phyloP scores from a whole-genome alignment of 352 stramenopile species.

The Phytophthora ohioensis region DNA sequence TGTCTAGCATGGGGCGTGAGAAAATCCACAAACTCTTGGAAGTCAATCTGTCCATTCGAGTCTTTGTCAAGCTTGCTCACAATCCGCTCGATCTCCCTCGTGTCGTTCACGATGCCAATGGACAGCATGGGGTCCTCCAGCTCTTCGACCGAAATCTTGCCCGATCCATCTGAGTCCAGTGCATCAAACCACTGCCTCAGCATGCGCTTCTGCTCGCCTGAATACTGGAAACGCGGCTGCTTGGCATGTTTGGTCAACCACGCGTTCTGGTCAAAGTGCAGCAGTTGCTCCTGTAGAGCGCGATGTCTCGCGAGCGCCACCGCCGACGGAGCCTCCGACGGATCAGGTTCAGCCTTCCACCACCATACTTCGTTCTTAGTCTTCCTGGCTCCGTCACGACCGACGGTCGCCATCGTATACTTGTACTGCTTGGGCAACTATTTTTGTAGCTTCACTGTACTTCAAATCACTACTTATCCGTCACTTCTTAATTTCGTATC shows the following conservation, averaged over 20 bases:
- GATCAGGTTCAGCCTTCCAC: constrained; percentile 49
- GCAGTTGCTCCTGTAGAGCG: constrained; percentile 57
- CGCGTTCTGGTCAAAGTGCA: constrained; percentile 67
- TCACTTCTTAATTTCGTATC: constrained; percentile 6
- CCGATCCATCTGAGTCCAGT: constrained; percentile 69
- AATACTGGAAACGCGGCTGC: constrained; percentile 69
- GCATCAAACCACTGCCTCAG: constrained; percentile 82
- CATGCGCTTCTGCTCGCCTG: constrained; percentile 76
- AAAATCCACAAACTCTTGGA: constrained; percentile 82
- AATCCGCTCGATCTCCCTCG: constrained; percentile 67
- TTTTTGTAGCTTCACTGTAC: constrained; percentile 25
- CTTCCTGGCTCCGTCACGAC: constrained; percentile 8
- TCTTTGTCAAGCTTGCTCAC: constrained; percentile 74
- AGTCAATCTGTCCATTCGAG: constrained; percentile 79
- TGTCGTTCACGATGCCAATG: constrained; percentile 78
- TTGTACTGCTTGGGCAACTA: constrained; percentile 7
- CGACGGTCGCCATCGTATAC: constrained; percentile 3
- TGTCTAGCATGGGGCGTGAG: constrained; percentile 64
- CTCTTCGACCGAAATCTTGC: constrained; percentile 82
- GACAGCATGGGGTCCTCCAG: constrained; percentile 84
- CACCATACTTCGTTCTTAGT: constrained; percentile 19
- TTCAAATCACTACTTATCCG: constrained; percentile 6
- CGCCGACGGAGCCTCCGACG: constrained; percentile 6
- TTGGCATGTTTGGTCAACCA: constrained; percentile 80
- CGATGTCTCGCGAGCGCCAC: constrained; percentile 40